Base-by-base conservation (phyloP, 1,284 basidiomycete genomes). In the Athelia psychrophila region DNA sequence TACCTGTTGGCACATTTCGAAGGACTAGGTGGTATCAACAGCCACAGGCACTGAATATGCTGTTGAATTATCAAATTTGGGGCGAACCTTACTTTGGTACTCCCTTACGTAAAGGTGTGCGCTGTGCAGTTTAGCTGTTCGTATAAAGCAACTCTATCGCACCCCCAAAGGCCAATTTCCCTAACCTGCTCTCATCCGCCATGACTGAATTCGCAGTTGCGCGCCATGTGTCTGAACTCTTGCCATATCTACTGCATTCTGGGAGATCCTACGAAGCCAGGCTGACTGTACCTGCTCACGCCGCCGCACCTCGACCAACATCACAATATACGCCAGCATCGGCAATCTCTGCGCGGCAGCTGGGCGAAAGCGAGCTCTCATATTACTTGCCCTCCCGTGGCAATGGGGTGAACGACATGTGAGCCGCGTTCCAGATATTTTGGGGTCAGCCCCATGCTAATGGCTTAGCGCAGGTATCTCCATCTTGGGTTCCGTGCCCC, bases 401-500 rank as follows among this genome's bases (percentile, higher is more conserved):
- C 47, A 79, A 74, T 53, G 90, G 90, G 13, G 89, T 91, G 23
- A 92, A 92, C 60, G 90, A 93, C 65, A 91, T 92, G 90, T 90
- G 61, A 53, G 78, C n/a, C 63, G 35, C 27, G 35, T 24, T n/a
- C n/a, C n/a, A n/a, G n/a, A 38, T 44, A 23, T 22, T 19, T 47
- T 38, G 38, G 52, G 20, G 42, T 23, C 23, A 23, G n/a, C 44
- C 5, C 51, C 38, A 22, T 33, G 32, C 48, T 49, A 22, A 30
- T 30, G 36, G 20, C 24, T 53, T 42, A 5, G 6, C 20, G n/a
- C 38, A 86, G 84, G 84, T 86, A 85, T 61, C 66, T 88, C 24
- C 88, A 91, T 64, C 71, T 92, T 46, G 83, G 82, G 2, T 82
- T 88, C 64, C 67, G 61, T 45, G 80, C 84, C 2, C 72, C 76